phyloP scores from a whole-genome alignment of 2,329 filamentous ascomycete species.

The Cladophialophora bantiana region DNA sequence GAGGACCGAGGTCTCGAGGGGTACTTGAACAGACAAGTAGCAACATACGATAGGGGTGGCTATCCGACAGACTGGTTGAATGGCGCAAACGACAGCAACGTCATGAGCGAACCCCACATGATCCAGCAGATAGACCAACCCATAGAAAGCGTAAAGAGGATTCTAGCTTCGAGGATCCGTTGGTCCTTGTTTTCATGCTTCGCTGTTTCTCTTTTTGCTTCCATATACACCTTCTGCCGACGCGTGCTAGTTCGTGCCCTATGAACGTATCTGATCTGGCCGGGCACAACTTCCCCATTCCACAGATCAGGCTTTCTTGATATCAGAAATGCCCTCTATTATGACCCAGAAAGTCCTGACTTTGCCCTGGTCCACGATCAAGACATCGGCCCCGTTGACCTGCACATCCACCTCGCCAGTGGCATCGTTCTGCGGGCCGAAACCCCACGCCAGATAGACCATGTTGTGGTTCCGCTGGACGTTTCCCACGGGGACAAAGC shows the following conservation, averaged over 20 bases:
- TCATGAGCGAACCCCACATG: not conserved
- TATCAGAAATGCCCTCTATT: conserved; percentile 22
- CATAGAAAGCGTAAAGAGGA: not conserved
- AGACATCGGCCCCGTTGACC: conserved; percentile 21
- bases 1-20: not conserved
- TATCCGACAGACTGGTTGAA: not conserved
- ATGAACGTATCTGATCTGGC: too few species aligned
- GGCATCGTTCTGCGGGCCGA: conserved; percentile 16
- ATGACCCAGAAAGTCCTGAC: conserved; percentile 26
- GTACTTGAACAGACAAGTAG: not conserved
- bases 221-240: too few species aligned
- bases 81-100: not conserved
- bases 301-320: not conserved
- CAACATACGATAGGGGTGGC: not conserved
- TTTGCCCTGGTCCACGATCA: conserved; percentile 20
- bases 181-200: too few species aligned
- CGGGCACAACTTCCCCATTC: too few species aligned
- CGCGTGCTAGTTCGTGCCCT: too few species aligned
- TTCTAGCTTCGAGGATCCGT: not conserved
- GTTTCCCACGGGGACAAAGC: conserved; percentile 14
- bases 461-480: conserved; percentile 22
- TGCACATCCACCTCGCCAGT: conserved; percentile 16
- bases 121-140: not conserved
- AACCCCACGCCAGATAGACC: conserved; percentile 23
- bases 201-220: too few species aligned